Percentiles rank a stretch among this genome's conserved stretches.
These are phyloP conservation scores for Ceratobasidium papillatum DNA, from an alignment of 1,284 basidiomycete species.

Conservation along the genomic window DNA sequence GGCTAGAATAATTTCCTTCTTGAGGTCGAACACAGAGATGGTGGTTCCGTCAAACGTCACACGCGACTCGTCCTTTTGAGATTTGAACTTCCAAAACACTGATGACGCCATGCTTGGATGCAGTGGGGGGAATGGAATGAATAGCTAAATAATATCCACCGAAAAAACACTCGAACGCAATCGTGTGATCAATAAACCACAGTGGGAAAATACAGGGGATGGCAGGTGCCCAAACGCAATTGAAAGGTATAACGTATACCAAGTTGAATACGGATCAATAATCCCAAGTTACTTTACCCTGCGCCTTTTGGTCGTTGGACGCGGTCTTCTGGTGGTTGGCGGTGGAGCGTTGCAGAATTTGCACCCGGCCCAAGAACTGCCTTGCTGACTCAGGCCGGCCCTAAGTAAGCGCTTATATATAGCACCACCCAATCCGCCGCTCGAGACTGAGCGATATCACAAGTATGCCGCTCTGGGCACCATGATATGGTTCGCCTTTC, in stretches of 20 bases:
- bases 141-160: conserved; percentile 38
- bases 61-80: conserved; percentile 92
- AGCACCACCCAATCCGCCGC: not conserved
- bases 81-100: conserved; percentile 99
- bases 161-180: conserved; percentile 37
- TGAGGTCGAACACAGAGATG: conserved; percentile 98
- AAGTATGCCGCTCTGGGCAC: too few relatives aligned
- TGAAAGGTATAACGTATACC: not conserved
- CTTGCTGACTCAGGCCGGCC: not conserved
- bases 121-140: conserved; percentile 25
- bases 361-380: conserved; percentile 14
- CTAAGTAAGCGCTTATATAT: not conserved
- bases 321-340: conserved; percentile 12
- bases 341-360: conserved; percentile 3
- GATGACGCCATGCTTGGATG: conserved; percentile 78
- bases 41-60: conserved; percentile 98
- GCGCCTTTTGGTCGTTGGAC: not conserved
- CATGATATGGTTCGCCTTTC: not conserved
- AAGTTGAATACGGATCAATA: conserved; percentile 2
- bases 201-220: conserved; percentile 30
- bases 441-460: too few relatives aligned
- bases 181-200: conserved; percentile 37
- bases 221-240: conserved; percentile 4
- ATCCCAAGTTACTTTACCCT: conserved; percentile 12
- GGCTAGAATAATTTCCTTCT: conserved; percentile 96